Evolutionary conservation across 75 land plant species (phyloP), one percentile per base, ranked within the genome.

Genomic region (Adiantum capillusveneris): DNA sequence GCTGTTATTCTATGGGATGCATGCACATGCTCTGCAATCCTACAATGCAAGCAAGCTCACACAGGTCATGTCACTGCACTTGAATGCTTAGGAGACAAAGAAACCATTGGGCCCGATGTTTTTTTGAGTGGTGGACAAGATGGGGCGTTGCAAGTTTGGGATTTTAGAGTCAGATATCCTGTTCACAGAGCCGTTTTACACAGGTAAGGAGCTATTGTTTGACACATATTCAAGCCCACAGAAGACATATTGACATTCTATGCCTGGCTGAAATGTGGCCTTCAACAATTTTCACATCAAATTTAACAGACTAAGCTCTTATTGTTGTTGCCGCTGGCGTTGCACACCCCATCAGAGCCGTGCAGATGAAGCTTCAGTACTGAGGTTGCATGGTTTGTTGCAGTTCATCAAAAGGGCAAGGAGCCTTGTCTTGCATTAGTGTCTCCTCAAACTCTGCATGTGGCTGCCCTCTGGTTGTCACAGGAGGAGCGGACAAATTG

Each of bases 141-240:
- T 54, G 75, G 75, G n/a, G 42, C 59, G 13, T 44, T 72, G 37
- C 68, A 65, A 59, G 75, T 54, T n/a, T 72, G 75, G 75, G 75
- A 72, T 44, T 49, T 60, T 30, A 26, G 75, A 41, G 37, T 31
- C 9, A 51, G 28, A 43, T 51, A 34, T 9, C 69, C 75, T 11
- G 75, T 72, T 20, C 63, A 65, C 29, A 26, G 48, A 5, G 55
- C 34, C 1, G 36, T 25, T 0, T 48, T 65, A 20, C 69, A 65
- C 65, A 63, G 65, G 65, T 52, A 26, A 34, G 37, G 7, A n/a
- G n/a, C n/a, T n/a, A n/a, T n/a, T n/a, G n/a, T n/a, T n/a, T n/a
- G n/a, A n/a, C n/a, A n/a, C n/a, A n/a, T n/a, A n/a, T n/a, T n/a
- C n/a, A n/a, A n/a, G 37, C 9, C 37, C 9, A 3, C 37, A 5